A percentile compares a stretch with the other conserved stretches of the same genome.
These are phyloP conservation scores for Pistacia integerrima DNA, from an alignment of 345 rosid genomes.

Conservation along the genomic window DNA sequence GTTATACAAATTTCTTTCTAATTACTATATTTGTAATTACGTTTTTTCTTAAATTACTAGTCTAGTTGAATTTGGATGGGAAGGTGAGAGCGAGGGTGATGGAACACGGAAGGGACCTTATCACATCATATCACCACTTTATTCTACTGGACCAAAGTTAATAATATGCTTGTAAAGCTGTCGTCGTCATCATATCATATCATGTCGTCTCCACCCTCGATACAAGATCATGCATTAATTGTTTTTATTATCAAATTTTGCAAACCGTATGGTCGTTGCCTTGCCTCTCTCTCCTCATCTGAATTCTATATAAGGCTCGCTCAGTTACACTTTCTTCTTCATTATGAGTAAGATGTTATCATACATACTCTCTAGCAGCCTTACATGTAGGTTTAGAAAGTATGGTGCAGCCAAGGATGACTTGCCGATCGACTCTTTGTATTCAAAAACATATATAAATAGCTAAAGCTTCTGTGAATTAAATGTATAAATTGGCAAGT, in stretches of 20 bases:
- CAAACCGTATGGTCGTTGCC: neutral
- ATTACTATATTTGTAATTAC: no score
- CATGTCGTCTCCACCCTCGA: conserved; percentile 15
- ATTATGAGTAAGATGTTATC: neutral
- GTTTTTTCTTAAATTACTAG: no score
- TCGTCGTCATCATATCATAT: conserved; percentile 3
- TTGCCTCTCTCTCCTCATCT: conserved; percentile 6
- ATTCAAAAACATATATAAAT: neutral
- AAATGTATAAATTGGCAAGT: conserved; percentile 38
- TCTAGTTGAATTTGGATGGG: no score
- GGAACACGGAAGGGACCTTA: conserved; percentile 8
- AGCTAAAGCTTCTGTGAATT: neutral
- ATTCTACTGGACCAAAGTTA: conserved; percentile 7
- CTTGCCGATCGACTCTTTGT: conserved; percentile 50
- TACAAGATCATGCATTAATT: neutral
- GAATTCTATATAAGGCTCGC: conserved; percentile 8
- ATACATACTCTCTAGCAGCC: conserved; percentile 21
- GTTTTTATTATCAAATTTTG: neutral
- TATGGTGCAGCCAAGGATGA: conserved; percentile 64
- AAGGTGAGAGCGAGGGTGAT: neutral
- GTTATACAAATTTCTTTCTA: no score
- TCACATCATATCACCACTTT: conserved; percentile 4
- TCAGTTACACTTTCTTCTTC: neutral
- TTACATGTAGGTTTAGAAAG: conserved; percentile 33
- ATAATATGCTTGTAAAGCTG: conserved; percentile 16